Evolutionary conservation across 2,329 filamentous ascomycete species (phyloP).

Genomic region (Aureobasidium sp.): DNA sequence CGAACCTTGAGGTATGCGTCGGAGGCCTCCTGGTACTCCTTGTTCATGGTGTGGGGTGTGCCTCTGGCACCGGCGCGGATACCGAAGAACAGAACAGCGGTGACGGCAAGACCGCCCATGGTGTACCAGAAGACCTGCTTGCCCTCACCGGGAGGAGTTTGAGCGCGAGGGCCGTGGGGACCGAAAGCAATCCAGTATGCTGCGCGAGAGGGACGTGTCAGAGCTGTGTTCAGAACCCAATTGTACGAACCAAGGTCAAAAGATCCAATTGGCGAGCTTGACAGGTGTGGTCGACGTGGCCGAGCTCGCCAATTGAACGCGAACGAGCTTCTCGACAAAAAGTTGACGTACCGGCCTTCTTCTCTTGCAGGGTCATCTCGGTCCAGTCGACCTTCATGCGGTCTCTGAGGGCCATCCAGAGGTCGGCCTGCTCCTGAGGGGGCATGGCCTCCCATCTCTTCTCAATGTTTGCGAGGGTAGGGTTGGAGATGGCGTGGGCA

Average conservation of each 20-base stretch:
- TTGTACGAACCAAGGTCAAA: not conserved
- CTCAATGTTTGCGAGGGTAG: slow-evolving; percentile 95
- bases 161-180: slow-evolving; percentile 84
- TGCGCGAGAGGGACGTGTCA: slow-evolving; percentile 34
- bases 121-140: slow-evolving; percentile 72
- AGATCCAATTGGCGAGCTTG: not conserved
- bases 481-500: slow-evolving; percentile 94
- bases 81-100: slow-evolving; percentile 62
- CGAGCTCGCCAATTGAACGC: not conserved
- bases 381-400: slow-evolving; percentile 98
- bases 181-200: slow-evolving; percentile 99
- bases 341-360: slow-evolving; percentile 86
- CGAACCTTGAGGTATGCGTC: slow-evolving; percentile 91
- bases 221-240: not conserved
- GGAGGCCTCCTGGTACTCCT: slow-evolving; percentile 91
- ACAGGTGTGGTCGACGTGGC: not conserved
- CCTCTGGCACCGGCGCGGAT: slow-evolving; percentile 67
- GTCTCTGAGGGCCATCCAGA: slow-evolving; percentile 98
- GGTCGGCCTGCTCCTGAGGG: slow-evolving; percentile 95
- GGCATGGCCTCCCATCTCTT: slow-evolving; percentile 99
- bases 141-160: slow-evolving; percentile 74
- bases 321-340: not conserved
- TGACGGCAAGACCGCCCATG: slow-evolving; percentile 57
- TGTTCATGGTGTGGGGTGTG: slow-evolving; percentile 79
- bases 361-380: slow-evolving; percentile 91